Evolutionary conservation across 2,329 filamentous ascomycete species (phyloP), one percentile per base, ranked within the genome.

Genomic region (Mycosphaerella sp.): DNA sequence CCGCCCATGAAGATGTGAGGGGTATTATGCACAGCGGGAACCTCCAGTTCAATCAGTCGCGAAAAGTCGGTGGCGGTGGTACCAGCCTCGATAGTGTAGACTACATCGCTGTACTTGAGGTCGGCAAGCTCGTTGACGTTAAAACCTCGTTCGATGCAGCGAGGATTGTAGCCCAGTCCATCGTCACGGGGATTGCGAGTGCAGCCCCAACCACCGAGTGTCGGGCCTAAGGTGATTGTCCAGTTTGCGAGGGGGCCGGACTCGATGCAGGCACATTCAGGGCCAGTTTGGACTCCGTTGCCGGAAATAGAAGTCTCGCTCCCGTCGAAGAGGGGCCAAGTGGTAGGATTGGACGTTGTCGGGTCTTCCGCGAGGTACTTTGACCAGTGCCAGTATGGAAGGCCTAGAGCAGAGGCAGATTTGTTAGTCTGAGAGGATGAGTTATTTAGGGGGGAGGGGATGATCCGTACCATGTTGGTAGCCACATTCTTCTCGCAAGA

Each of bases 331-430:
- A 79, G 60, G 3, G 55, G 52, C 49, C 52, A 54, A 4, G 48
- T 35, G 6, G 75, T 73, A 0, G 75, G 77, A 6, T 25, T 6
- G 35, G 71, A 69, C 35, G 6, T 5, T 5, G 4, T 6, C 1
- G 21, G 21, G 21, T 25, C 21, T 25, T 55, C 32, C 7, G 46
- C 49, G 8, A 71, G 66, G 65, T 71, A 74, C 48, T 68, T 68
- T 1, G 70, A 70, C 74, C 77, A 80, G 63, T 79, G 74, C 71
- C 74, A 76, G 68, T 79, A 79, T 66, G 59, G 58, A 32, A 69
- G 46, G 30, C 55, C 55, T 49, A 18, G 17, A 21, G 9, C 10
- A 21, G 39, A 34, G 4, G 30, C 6, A n/a, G 30, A 34, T n/a
- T n/a, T 30, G 28, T 30, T 30, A 30, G 28, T 30, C 10, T 40